Base-by-base conservation (phyloP, 73 alveolate genomes). In the Loxodes magnus region DNA sequence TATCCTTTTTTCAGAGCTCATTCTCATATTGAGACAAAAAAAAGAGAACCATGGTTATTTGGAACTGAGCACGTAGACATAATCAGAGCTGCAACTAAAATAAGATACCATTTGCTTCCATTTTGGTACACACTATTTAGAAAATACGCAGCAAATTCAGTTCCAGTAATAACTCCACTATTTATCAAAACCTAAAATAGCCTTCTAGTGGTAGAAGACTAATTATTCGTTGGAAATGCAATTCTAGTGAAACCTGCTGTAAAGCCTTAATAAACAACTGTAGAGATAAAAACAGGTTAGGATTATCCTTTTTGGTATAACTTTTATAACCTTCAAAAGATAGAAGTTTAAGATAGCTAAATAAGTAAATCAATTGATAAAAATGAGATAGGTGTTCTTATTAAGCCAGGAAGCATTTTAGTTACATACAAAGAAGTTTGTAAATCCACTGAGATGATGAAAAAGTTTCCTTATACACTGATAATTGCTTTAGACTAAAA, bases 41-140 rank as follows among this genome's bases (percentile, higher is more conserved):
- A 97, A 64, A 84, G 99, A 76, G 99, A 92, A 63, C 97, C 97
- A n/a, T 92, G 97, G 97, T 39, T 77, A 31, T 71, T 56, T 37
- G 83, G 73, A 19, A 25, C 62, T 27, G 70, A 59, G 9, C 57
- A 52, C 51, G 51, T 61, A 35, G 56, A 52, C 51, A 50, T 51
- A 28, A 76, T 76, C 29, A 63, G 54, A 21, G 62, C 63, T 37
- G 65, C 82, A 30, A 75, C 62, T 42, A 64, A 58, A 51, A 43
- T 49, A 51, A 72, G 86, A 72, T 72, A 72, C 64, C 68, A 52
- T 53, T 44, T 72, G 17, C 35, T 72, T 37, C 46, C 67, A 48
- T 64, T 48, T 72, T 43, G 64, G 56, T 72, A 72, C 48, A 39
- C 61, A 36, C 64, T 50, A 62, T 72, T 72, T 43, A 51, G 31